Conservation (phyloP, 495 filamentous ascomycete genomes). For the Lepraria neglecta region DNA sequence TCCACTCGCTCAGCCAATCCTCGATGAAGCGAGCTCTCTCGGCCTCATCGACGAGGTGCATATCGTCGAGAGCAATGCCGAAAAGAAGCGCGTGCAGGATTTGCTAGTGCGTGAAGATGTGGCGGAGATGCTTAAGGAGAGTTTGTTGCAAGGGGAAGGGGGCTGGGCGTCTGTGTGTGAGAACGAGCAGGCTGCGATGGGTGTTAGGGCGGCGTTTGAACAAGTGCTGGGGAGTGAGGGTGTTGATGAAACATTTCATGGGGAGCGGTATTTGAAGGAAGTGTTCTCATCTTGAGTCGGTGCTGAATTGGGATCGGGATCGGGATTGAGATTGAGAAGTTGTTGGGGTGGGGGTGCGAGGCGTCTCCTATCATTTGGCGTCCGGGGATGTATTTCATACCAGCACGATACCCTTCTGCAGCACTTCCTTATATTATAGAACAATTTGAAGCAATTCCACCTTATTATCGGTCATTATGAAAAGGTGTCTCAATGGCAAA, state of each 20-base stretch:
- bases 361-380: too few relatives aligned
- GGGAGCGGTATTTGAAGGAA: slow-evolving; percentile 22
- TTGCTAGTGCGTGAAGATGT: slow-evolving; percentile 5
- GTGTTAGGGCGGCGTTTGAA: neutral
- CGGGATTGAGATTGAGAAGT: too few relatives aligned
- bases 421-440: too few relatives aligned
- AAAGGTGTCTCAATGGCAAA: too few relatives aligned
- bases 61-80: slow-evolving; percentile 20
- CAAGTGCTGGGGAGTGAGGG: slow-evolving; percentile 17
- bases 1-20: neutral
- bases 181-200: slow-evolving; percentile 12
- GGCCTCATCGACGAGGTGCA: slow-evolving; percentile 9
- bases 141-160: slow-evolving; percentile 7
- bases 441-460: too few relatives aligned
- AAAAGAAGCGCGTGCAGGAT: slow-evolving; percentile 21
- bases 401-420: too few relatives aligned
- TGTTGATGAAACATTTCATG: neutral
- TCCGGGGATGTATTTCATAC: too few relatives aligned
- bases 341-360: too few relatives aligned
- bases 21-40: neutral
- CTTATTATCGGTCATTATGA: too few relatives aligned
- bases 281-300: slow-evolving; percentile 7
- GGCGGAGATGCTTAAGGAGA: neutral
- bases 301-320: neutral
- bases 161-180: slow-evolving; percentile 21